A percentile compares a stretch with the other conserved stretches of the same genome.
Conservation (phyloP, 2,329 filamentous ascomycete species). For the Stemphylium vesicarium region DNA sequence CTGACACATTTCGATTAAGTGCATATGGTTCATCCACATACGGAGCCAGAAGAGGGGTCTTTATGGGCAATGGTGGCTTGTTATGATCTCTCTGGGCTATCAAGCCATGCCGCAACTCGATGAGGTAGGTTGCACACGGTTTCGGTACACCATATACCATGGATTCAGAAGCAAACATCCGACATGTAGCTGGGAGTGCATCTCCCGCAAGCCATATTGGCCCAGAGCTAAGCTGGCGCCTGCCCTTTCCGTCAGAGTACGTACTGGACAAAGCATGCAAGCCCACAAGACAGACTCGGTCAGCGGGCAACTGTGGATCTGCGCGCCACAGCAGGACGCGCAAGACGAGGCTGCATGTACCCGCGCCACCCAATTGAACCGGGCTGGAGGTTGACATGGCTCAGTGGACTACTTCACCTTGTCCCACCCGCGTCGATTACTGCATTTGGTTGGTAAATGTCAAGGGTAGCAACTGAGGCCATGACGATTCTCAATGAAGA, state of each 20-base stretch:
- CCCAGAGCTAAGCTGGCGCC: conserved; percentile 16
- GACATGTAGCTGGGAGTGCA: conserved; percentile 21
- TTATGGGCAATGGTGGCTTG: conserved; percentile 13
- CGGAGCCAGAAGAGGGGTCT: conserved; percentile 7
- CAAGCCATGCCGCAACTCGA: conserved; percentile 19
- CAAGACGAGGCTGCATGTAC: conserved; percentile 43
- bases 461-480: too few species aligned
- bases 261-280: conserved; percentile 26
- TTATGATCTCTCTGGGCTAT: conserved; percentile 16
- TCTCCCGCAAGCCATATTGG: conserved; percentile 26
- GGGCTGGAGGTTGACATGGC: conserved; percentile 29
- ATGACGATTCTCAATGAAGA: background rate
- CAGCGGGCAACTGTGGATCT: conserved; percentile 16
- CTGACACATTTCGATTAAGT: conserved; percentile 9
- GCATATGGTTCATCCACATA: background rate
- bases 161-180: conserved; percentile 28
- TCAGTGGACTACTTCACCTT: conserved; percentile 27
- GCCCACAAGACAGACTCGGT: conserved; percentile 17
- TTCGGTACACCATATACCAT: conserved; percentile 14
- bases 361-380: conserved; percentile 35
- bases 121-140: conserved; percentile 33
- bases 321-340: conserved; percentile 29
- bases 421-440: conserved; percentile 19
- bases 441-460: too few species aligned
- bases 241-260: conserved; percentile 25